phyloP scores from a whole-genome alignment of 768 basidiomycete genomes.

The Kwoniella europaea region DNA sequence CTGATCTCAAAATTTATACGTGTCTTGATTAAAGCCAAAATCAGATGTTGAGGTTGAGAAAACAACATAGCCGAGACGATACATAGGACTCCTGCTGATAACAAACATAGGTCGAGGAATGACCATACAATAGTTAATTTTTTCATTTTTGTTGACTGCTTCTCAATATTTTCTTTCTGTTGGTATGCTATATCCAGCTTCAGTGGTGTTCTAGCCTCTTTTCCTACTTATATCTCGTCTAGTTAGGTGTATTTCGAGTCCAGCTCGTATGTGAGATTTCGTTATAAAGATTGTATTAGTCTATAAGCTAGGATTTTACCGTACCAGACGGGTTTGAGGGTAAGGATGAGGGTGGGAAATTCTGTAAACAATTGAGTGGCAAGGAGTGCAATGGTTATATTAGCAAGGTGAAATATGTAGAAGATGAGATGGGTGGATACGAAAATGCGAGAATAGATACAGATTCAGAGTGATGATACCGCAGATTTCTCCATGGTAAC shows the following conservation, averaged over 20 bases:
- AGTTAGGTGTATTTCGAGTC: neutral
- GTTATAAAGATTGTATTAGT: neutral
- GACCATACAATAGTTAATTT: conserved; percentile 74
- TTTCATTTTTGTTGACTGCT: neutral
- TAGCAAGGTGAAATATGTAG: neutral
- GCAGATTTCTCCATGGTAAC: neutral
- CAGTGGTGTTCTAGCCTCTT: too few relatives aligned
- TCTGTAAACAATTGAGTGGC: neutral
- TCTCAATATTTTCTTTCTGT: neutral
- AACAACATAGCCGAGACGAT: conserved; percentile 74
- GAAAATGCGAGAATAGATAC: neutral
- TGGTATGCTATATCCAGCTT: neutral
- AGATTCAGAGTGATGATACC: neutral
- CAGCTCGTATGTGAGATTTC: conserved; percentile 1
- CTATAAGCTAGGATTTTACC: neutral
- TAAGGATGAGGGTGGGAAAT: neutral
- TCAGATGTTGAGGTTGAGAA: conserved; percentile 66
- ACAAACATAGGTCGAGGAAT: conserved; percentile 71
- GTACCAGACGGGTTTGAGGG: conserved; percentile 12
- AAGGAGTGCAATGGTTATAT: neutral
- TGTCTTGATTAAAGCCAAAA: conserved; percentile 64
- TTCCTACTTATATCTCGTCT: too few relatives aligned
- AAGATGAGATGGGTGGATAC: neutral
- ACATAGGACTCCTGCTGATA: conserved; percentile 71
- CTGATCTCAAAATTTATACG: conserved; percentile 61